These are phyloP conservation scores for Nitzschia palea DNA, from an alignment of 108 stramenopile species.

Conservation along the genomic window DNA sequence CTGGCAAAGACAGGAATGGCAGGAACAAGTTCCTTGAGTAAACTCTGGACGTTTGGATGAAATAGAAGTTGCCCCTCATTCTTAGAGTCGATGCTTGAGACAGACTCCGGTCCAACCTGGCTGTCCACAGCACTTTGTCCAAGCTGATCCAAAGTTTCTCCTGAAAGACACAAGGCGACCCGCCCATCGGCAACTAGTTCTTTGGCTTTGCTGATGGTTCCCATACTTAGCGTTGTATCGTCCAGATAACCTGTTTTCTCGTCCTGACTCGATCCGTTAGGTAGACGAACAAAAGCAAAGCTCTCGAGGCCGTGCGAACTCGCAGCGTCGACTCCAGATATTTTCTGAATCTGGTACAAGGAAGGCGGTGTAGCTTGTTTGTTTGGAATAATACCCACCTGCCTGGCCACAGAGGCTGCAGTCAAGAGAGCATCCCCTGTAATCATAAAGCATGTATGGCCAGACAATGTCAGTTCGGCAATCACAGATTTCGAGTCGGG, in stretches of 20 bases:
- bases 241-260: not conserved
- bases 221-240: not conserved
- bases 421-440: conserved; percentile 97
- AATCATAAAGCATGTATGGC: conserved; percentile 87
- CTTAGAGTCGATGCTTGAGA: no score
- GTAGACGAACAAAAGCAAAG: conserved; percentile 1
- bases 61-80: conserved; percentile 52
- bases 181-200: conserved; percentile 35
- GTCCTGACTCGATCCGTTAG: not conserved
- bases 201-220: conserved; percentile 13
- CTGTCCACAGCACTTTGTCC: conserved; percentile 38
- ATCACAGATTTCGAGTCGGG: conserved; percentile 84
- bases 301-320: not conserved
- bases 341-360: conserved; percentile 8
- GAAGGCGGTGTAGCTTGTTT: not conserved
- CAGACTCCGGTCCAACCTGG: not conserved
- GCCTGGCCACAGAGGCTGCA: conserved; percentile 90
- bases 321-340: not conserved
- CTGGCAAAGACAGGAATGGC: conserved; percentile 92
- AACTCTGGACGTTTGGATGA: conserved; percentile 52
- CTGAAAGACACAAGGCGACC: conserved; percentile 58
- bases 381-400: conserved; percentile 69
- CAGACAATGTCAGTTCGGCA: conserved; percentile 66
- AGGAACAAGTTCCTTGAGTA: conserved; percentile 66
- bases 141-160: conserved; percentile 54